These are phyloP conservation scores for Hyaloperonospora brassicae DNA, from an alignment of 352 stramenopile species.

Conservation along the genomic window DNA sequence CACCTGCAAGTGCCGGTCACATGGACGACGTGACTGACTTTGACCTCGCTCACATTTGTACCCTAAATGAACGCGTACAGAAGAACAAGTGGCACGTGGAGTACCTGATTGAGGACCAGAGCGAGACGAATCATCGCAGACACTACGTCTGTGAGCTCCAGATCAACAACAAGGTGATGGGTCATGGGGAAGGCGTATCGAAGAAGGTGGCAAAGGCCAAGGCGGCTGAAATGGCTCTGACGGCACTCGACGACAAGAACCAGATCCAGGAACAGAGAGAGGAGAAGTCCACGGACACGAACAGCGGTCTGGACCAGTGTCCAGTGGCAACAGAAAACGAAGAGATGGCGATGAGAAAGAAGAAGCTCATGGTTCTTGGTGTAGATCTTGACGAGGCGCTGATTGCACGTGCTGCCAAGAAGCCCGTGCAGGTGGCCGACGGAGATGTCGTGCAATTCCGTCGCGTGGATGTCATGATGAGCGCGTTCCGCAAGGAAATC, in stretches of 20 bases:
- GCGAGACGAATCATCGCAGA: conserved; percentile 45
- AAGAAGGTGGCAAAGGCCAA: conserved; percentile 81
- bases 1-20: conserved; percentile 7
- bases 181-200: conserved; percentile 52
- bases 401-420: conserved; percentile 44
- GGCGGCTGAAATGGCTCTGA: conserved; percentile 42
- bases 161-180: conserved; percentile 42
- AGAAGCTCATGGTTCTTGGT: conserved; percentile 47
- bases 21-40: conserved; percentile 38
- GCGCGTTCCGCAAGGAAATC: conserved; percentile 37
- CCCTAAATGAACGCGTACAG: conserved; percentile 62
- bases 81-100: conserved; percentile 52
- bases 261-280: conserved; percentile 10
- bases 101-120: conserved; percentile 52
- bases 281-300: not conserved
- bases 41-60: conserved; percentile 47
- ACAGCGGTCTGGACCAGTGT: conserved; percentile 13
- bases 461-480: conserved; percentile 48
- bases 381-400: conserved; percentile 71
- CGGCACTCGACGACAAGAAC: conserved; percentile 14
- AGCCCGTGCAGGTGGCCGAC: conserved; percentile 21
- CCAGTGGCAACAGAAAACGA: conserved; percentile 16
- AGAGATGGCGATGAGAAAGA: conserved; percentile 20
- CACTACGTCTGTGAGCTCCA: conserved; percentile 53
- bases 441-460: conserved; percentile 45